Percentiles rank a stretch among this genome's conserved stretches.
phyloP scores from a whole-genome alignment of 176 grass and related monocot species.

The Zea luxurians region DNA sequence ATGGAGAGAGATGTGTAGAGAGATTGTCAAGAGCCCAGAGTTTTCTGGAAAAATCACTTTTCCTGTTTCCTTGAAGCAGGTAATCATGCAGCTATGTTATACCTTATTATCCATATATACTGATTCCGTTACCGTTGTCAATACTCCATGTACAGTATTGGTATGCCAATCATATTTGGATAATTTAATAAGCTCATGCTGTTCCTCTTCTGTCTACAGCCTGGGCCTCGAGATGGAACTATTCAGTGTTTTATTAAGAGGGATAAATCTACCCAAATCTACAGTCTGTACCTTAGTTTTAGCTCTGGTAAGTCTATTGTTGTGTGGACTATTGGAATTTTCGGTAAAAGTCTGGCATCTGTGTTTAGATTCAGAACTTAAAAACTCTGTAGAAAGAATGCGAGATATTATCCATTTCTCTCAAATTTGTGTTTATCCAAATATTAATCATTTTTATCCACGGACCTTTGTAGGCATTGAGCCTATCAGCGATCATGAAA shows the following conservation, averaged over 20 bases:
- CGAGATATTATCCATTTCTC: slow-evolving; percentile 9
- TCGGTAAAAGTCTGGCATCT: background rate
- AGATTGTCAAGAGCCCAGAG: slow-evolving; percentile 59
- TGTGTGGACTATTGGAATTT: slow-evolving; percentile 1
- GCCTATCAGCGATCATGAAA: background rate
- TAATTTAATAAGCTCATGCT: background rate
- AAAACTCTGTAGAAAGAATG: background rate
- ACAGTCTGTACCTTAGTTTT: slow-evolving; percentile 77
- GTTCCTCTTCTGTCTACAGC: slow-evolving; percentile 48
- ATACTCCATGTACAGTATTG: slow-evolving; percentile 5
- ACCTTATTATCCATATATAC: background rate
- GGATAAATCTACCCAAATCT: slow-evolving; percentile 76
- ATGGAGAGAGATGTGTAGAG: slow-evolving; percentile 78
- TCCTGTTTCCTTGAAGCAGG: slow-evolving; percentile 69
- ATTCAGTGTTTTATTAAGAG: slow-evolving; percentile 87
- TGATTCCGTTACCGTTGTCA: background rate
- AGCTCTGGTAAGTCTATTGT: slow-evolving; percentile 52
- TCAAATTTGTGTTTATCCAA: background rate
- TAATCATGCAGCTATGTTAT: slow-evolving; percentile 32
- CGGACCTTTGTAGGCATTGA: background rate
- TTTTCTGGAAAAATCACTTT: slow-evolving; percentile 71
- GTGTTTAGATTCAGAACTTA: background rate
- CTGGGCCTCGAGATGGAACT: slow-evolving; percentile 75
- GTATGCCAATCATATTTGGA: background rate
- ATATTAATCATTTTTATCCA: background rate